Evolutionary conservation across 169 alveolate species (phyloP).

Genomic region (Plasmodium cynomolgi): DNA sequence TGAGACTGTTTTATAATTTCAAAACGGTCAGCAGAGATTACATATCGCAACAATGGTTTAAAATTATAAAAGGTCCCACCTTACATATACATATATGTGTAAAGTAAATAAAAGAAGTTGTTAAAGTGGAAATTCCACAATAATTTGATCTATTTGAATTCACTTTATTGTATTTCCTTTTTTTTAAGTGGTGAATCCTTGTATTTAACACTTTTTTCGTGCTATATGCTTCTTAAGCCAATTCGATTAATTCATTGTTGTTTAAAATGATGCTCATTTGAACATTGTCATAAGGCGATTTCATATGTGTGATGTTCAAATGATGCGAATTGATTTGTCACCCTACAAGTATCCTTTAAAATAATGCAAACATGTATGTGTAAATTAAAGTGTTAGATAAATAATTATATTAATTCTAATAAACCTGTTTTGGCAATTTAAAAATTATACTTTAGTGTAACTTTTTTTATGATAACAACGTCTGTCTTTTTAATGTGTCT

Average conservation of each 20-base stretch:
- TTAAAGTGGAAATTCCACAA: neutral
- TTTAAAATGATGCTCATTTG: neutral
- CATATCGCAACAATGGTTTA: neutral
- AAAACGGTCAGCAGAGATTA: neutral
- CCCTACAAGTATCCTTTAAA: neutral
- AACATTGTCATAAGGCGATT: neutral
- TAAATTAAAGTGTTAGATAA: neutral
- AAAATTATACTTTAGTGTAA: neutral
- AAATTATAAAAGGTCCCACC: neutral
- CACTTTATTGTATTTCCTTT: neutral
- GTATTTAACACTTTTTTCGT: neutral
- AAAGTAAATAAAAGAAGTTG: neutral
- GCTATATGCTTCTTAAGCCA: neutral
- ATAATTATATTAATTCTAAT: neutral
- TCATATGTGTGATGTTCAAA: neutral
- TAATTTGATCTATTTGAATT: neutral
- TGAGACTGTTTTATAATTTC: neutral
- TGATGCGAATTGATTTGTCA: neutral
- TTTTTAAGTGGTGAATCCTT: neutral
- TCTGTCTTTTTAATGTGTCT: neutral
- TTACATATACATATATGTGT: neutral
- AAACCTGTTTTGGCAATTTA: neutral
- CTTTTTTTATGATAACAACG: neutral
- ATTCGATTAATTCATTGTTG: neutral
- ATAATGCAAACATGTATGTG: neutral